Percentiles rank a stretch among this genome's conserved stretches.
phyloP scores from a whole-genome alignment of 2,329 filamentous ascomycete genomes.

The Colletotrichum gigasporum region DNA sequence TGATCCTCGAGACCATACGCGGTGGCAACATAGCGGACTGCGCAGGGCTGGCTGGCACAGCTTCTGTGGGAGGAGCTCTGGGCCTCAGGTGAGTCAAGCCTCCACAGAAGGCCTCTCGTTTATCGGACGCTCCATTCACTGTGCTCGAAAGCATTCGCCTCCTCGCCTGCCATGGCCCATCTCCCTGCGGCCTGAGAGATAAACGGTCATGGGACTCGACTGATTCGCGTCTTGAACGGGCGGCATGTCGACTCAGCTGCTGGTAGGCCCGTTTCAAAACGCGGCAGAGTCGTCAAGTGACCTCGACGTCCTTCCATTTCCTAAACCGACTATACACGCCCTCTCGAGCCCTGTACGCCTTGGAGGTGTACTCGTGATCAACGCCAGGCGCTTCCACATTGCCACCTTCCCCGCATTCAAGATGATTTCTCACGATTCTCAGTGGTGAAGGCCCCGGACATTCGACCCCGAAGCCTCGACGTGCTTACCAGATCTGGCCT shows the following conservation, averaged over 20 bases:
- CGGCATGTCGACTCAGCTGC: background rate
- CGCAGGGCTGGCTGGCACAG: background rate
- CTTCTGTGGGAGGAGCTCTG: background rate
- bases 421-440: slow-evolving; percentile 19
- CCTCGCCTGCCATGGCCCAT: background rate
- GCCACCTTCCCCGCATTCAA: slow-evolving; percentile 28
- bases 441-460: slow-evolving; percentile 17
- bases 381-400: slow-evolving; percentile 11
- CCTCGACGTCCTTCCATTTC: slow-evolving; percentile 20
- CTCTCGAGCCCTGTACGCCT: slow-evolving; percentile 7
- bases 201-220: slow-evolving; percentile 11
- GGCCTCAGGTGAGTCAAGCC: slow-evolving; percentile 6
- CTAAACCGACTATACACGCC: slow-evolving; percentile 7
- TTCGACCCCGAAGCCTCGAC: background rate
- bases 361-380: slow-evolving; percentile 8
- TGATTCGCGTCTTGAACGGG: slow-evolving; percentile 5
- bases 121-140: background rate
- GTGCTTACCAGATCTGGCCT: slow-evolving; percentile 11
- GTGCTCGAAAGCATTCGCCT: background rate
- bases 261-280: background rate
- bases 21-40: background rate
- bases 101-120: background rate
- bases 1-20: background rate
- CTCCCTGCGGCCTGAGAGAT: slow-evolving; percentile 1
- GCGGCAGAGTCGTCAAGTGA: slow-evolving; percentile 16